A percentile compares a stretch with the other conserved stretches of the same genome.
These are phyloP conservation scores for Trichoderma sp. DNA, from an alignment of 2,329 filamentous ascomycete species.

Conservation along the genomic window DNA sequence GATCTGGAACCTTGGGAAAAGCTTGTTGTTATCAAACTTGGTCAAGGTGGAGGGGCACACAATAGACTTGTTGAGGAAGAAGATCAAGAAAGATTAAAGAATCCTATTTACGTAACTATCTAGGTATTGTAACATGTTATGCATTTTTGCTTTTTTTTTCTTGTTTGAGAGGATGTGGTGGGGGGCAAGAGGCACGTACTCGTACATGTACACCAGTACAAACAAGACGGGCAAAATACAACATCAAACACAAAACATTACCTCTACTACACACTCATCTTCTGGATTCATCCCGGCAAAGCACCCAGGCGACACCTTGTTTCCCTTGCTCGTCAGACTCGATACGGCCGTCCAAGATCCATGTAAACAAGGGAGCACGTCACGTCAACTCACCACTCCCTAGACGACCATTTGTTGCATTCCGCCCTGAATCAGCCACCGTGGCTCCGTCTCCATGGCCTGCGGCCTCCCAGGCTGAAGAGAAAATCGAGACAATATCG, in stretches of 20 bases:
- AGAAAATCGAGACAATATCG: not conserved
- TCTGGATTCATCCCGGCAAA: not conserved
- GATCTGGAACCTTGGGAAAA: not conserved
- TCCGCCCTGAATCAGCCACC: not conserved
- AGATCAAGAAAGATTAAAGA: not conserved
- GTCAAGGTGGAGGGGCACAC: not conserved
- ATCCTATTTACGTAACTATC: too few species aligned
- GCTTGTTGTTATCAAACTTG: not conserved
- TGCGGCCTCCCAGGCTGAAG: not conserved
- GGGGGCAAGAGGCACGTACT: not conserved
- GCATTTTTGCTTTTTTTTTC: too few species aligned
- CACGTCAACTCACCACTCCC: not conserved
- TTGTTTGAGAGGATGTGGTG: not conserved
- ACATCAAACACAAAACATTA: not conserved
- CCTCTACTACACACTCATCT: too few species aligned
- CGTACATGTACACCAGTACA: not conserved
- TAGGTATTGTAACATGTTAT: too few species aligned
- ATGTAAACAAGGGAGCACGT: not conserved
- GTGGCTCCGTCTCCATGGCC: not conserved
- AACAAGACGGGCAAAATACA: not conserved
- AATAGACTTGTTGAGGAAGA: not conserved
- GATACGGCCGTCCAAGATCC: not conserved
- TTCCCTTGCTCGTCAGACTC: not conserved
- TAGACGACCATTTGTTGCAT: not conserved
- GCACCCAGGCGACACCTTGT: not conserved